phyloP scores from a whole-genome alignment of 2,329 filamentous ascomycete genomes.

The Chalaropsis ovoidea region DNA sequence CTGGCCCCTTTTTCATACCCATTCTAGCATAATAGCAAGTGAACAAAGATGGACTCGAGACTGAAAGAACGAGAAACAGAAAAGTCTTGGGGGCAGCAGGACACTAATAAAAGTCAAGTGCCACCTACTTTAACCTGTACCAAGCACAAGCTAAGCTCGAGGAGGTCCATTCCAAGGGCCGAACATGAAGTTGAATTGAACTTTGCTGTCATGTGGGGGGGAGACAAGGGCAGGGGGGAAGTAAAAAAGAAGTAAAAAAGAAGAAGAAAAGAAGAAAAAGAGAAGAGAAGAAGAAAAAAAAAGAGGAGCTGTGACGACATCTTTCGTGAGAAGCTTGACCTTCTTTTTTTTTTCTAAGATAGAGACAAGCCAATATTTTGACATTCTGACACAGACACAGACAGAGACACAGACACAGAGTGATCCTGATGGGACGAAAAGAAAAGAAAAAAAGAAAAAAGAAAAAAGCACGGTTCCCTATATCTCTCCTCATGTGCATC shows the following conservation, averaged over 20 bases:
- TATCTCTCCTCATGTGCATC: neutral
- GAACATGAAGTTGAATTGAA: neutral
- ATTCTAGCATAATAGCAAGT: neutral
- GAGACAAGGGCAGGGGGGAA: neutral
- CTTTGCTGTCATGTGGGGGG: neutral
- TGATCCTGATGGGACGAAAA: neutral
- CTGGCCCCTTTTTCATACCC: neutral
- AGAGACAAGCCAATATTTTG: neutral
- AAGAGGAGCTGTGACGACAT: conserved; percentile 13
- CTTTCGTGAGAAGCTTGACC: neutral
- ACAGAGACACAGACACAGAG: neutral
- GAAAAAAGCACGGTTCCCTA: neutral
- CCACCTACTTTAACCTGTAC: neutral
- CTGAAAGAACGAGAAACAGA: neutral
- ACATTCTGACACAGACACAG: neutral
- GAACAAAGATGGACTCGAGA: neutral
- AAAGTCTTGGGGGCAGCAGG: neutral
- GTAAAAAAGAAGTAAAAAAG: neutral
- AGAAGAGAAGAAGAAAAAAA: neutral
- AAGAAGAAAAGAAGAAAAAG: neutral
- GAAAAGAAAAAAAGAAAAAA: neutral
- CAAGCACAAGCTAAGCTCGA: neutral
- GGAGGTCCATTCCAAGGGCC: neutral
- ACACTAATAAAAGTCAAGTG: neutral
- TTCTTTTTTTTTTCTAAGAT: neutral